phyloP scores from a whole-genome alignment of 495 filamentous ascomycete species.

The Podospora conica region DNA sequence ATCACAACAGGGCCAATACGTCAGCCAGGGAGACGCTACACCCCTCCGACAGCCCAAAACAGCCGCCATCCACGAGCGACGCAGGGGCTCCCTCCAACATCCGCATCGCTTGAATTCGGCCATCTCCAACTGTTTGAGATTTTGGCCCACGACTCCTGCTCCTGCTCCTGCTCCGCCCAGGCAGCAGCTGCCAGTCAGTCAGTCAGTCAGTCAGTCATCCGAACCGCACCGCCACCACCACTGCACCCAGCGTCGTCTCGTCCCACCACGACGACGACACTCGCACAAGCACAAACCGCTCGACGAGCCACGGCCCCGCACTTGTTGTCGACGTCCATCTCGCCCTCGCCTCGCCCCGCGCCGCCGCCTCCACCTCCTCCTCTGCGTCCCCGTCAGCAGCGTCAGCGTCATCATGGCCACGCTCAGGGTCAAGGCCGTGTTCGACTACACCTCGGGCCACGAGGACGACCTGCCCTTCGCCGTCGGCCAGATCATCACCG shows the following conservation, averaged over 20 bases:
- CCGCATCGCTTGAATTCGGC: constrained; percentile 11
- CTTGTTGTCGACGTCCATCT: neutral
- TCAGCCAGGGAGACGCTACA: neutral
- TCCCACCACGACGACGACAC: neutral
- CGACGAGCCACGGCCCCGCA: constrained; percentile 8
- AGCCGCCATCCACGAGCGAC: constrained; percentile 1
- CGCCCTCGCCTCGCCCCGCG: neutral
- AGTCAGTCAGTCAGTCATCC: neutral
- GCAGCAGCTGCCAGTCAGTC: constrained; percentile 6
- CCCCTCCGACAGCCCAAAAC: neutral
- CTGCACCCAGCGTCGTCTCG: neutral
- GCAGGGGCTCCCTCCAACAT: constrained; percentile 15
- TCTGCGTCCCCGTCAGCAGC: constrained; percentile 15
- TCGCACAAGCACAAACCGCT: neutral
- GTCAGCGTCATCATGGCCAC: constrained; percentile 65
- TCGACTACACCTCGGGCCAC: constrained; percentile 84
- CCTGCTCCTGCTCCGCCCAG: constrained; percentile 6
- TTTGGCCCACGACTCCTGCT: constrained; percentile 14
- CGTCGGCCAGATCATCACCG: constrained; percentile 83
- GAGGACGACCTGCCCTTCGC: constrained; percentile 90
- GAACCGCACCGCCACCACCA: neutral
- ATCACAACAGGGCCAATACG: neutral
- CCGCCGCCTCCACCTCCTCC: neutral
- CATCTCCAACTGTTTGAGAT: constrained; percentile 27
- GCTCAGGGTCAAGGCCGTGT: constrained; percentile 93